Conservation (phyloP, 768 basidiomycete genomes). For the Mycena chlorophos region DNA sequence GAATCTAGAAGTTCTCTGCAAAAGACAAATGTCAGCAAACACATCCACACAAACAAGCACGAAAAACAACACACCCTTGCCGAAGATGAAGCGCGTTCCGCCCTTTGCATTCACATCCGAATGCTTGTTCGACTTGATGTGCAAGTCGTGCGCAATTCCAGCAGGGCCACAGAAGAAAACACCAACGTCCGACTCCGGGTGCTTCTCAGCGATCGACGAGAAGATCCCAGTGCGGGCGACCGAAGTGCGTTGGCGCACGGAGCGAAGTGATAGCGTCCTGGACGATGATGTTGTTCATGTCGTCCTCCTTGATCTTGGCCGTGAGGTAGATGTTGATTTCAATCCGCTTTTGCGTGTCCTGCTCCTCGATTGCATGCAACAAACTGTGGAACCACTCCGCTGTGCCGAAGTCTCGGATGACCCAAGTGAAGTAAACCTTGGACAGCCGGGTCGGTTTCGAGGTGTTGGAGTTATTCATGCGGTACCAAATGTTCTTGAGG, state of each 20-base stretch:
- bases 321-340: too few species aligned
- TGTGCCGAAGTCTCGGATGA: conserved; percentile 84
- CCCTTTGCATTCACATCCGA: too few species aligned
- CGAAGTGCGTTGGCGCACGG: conserved; percentile 91
- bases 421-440: too few species aligned
- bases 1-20: conserved; percentile 19
- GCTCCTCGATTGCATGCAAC: conserved; percentile 89
- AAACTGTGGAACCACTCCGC: conserved; percentile 96
- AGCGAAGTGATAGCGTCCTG: conserved; percentile 90
- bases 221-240: conserved; percentile 89
- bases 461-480: too few species aligned
- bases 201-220: conserved; percentile 69
- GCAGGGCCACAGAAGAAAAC: too few species aligned
- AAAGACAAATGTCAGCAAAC: not conserved
- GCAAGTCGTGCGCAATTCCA: too few species aligned
- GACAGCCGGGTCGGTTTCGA: too few species aligned
- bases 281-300: conserved; percentile 89
- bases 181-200: too few species aligned
- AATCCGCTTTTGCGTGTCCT: conserved; percentile 82
- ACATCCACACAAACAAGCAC: not conserved
- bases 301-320: too few species aligned
- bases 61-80: conserved; percentile 48
- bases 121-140: too few species aligned
- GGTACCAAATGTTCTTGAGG: too few species aligned
- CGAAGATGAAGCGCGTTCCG: conserved; percentile 72